phyloP scores from a whole-genome alignment of 2,329 filamentous ascomycete species.

The Colletotrichum acutatum region DNA sequence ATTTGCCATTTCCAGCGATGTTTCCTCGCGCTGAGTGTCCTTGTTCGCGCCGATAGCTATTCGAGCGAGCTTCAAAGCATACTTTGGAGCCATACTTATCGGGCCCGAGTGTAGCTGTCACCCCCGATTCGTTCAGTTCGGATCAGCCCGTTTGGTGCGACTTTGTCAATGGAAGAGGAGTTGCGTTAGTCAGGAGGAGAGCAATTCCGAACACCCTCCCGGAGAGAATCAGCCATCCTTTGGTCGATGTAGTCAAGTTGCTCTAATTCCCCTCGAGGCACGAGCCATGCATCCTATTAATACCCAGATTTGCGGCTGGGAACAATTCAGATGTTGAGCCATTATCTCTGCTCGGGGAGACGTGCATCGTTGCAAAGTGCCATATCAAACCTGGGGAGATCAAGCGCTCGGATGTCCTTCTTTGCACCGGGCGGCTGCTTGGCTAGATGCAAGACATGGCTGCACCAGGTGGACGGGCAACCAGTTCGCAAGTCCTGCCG shows the following conservation, averaged over 20 bases:
- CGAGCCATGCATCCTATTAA: background rate
- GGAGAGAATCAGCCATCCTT: background rate
- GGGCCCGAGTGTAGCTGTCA: background rate
- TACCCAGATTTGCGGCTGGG: background rate
- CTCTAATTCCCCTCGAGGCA: background rate
- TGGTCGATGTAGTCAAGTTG: background rate
- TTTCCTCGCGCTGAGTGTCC: conserved; percentile 10
- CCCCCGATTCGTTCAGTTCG: conserved; percentile 9
- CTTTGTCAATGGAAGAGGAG: background rate
- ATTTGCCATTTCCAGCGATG: background rate
- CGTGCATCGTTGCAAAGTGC: background rate
- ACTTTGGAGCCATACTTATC: background rate
- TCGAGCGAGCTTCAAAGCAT: background rate
- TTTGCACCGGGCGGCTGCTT: background rate
- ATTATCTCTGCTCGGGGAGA: background rate
- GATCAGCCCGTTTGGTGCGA: background rate
- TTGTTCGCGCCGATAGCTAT: background rate
- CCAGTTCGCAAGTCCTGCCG: background rate
- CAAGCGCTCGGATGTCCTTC: background rate
- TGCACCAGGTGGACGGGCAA: background rate
- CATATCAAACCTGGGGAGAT: background rate
- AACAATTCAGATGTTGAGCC: background rate
- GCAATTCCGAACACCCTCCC: background rate
- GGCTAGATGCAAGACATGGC: background rate
- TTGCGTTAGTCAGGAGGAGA: too few relatives aligned